Percentiles rank a stretch among this genome's conserved stretches.
Evolutionary conservation across 2,329 filamentous ascomycete species (phyloP).

Genomic region (Trichoderma koningii): DNA sequence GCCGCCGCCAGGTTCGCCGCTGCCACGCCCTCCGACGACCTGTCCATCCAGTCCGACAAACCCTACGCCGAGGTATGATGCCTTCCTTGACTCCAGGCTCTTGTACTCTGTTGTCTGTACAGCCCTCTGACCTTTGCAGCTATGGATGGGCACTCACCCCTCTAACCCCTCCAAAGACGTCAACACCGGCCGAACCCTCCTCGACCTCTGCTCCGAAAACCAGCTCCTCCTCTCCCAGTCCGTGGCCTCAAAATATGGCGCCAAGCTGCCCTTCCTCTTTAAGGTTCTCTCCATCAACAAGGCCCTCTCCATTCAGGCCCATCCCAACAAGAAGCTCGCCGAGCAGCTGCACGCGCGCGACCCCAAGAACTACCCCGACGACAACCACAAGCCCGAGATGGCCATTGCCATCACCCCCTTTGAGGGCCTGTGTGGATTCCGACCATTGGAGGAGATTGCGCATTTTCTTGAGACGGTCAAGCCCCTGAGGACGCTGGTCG

Average conservation of each 20-base stretch:
- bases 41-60: slow-evolving; percentile 80
- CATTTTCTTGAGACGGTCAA: slow-evolving; percentile 70
- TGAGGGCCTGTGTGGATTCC: slow-evolving; percentile 93
- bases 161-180: slow-evolving; percentile 93
- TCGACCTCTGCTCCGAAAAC: slow-evolving; percentile 87
- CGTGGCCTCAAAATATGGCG: slow-evolving; percentile 72
- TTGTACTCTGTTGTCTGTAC: not conserved
- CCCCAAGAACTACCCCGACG: slow-evolving; percentile 93
- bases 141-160: slow-evolving; percentile 99
- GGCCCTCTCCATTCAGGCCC: slow-evolving; percentile 94
- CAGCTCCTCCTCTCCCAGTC: slow-evolving; percentile 74
- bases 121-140: slow-evolving; percentile 48
- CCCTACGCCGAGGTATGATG: slow-evolving; percentile 83
- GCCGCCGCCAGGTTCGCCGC: slow-evolving; percentile 88
- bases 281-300: slow-evolving; percentile 97
- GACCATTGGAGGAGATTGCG: slow-evolving; percentile 80
- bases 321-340: slow-evolving; percentile 89
- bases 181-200: slow-evolving; percentile 77
- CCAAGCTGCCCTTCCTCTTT: slow-evolving; percentile 92
- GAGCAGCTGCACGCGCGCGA: slow-evolving; percentile 84
- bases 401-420: slow-evolving; percentile 96
- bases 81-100: not conserved
- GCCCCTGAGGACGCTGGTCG: slow-evolving; percentile 66
- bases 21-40: slow-evolving; percentile 73
- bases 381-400: slow-evolving; percentile 99